Base-by-base conservation (phyloP, 176 grass and related monocot genomes). In the Chloris gayana region DNA sequence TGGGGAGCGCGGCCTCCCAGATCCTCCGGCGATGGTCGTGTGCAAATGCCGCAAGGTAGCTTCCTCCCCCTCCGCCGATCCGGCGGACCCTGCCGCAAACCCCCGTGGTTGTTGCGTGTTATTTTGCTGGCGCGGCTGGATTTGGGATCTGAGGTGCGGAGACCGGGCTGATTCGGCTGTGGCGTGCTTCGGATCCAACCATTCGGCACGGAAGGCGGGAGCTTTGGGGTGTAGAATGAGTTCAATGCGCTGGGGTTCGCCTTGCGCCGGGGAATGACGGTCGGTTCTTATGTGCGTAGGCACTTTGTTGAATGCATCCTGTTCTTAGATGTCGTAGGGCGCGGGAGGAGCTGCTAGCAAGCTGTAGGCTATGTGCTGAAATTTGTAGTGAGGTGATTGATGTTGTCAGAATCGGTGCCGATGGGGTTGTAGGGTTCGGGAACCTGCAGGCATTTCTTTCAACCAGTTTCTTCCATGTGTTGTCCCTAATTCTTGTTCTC, bases 41-140 rank as follows among this genome's bases (percentile, higher is more conserved):
- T 99, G 96, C 88, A 99, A 91, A 91, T 99, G 96, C 85, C 96
- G 92, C 90, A 99, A 99, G 96, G 96, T 99, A 86, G 64, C 29
- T 82, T 44, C 5, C 19, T 31, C 24, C 15, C 25, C 42, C 54
- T 42, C 54, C 25, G 45, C 41, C 44, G 49, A 73, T 87, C 79
- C 35, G 13, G 38, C 67, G 69, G 61, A 45, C 19, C 21, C 57
- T 37, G 34, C 26, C 22, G 75, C 79, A 27, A 26, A 71, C 67
- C 15, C 62, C 71, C 39, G 50, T 6, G 14, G 66, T 81, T 47
- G 45, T 34, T n/a, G 39, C 26, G 71, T 31, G 27, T 69, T 21
- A 33, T 80, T 19, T 67, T 18, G 4, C 14, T 26, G 37, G 70
- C 17, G 5, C 6, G 1, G 33, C 50, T 64, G 6, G 81, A 74